phyloP scores from a whole-genome alignment of 768 basidiomycete genomes.

The Pleurotus ostreatus region DNA sequence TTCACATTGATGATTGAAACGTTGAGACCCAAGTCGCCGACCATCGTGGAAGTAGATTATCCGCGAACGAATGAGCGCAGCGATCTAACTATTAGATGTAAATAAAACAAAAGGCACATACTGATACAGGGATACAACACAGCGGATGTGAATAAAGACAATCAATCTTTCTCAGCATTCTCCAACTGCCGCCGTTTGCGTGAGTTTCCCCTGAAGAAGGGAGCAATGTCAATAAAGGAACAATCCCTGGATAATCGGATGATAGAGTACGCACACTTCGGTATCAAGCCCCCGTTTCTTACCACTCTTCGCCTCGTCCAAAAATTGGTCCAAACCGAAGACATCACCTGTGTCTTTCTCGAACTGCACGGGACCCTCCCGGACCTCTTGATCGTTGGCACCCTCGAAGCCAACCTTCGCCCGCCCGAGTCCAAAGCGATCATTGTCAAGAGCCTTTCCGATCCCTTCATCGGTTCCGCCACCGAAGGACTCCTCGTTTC shows the following conservation, averaged over 20 bases:
- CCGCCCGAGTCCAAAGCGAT: constrained; percentile 88
- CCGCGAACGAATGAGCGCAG: too few relatives aligned
- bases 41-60: too few relatives aligned
- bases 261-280: constrained; percentile 47
- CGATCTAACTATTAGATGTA: background rate
- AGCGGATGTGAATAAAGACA: constrained; percentile 10
- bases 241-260: background rate
- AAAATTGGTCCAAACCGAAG: constrained; percentile 93
- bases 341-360: constrained; percentile 98
- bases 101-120: constrained; percentile 7
- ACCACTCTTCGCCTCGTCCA: constrained; percentile 96
- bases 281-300: constrained; percentile 85
- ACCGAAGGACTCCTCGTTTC: constrained; percentile 88
- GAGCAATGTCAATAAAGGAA: background rate
- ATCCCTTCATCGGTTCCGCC: constrained; percentile 97
- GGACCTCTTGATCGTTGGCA: constrained; percentile 76
- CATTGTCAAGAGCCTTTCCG: constrained; percentile 83
- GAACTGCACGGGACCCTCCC: constrained; percentile 96
- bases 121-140: constrained; percentile 2
- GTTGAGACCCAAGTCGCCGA: too few relatives aligned
- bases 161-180: constrained; percentile 45
- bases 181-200: constrained; percentile 71
- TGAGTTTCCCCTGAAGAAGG: constrained; percentile 41
- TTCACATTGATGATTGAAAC: too few relatives aligned
- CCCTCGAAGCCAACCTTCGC: constrained; percentile 89